These are phyloP conservation scores for Plasmodium cynomolgi DNA, from an alignment of 169 alveolate genomes.

Conservation along the genomic window DNA sequence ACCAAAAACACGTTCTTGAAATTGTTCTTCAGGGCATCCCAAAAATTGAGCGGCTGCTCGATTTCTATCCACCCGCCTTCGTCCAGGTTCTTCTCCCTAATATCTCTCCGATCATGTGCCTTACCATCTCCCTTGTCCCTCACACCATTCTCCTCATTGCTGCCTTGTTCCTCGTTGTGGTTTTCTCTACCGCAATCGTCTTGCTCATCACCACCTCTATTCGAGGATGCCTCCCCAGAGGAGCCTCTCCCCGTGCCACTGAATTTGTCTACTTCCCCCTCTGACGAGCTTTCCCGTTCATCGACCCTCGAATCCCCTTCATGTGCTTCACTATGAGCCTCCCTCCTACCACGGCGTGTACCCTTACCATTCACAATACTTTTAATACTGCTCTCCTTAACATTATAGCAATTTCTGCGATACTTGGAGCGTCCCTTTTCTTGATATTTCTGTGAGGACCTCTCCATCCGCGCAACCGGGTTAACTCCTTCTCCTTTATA, in stretches of 20 bases:
- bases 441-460: conserved; percentile 1
- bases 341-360: not conserved
- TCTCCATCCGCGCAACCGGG: not conserved
- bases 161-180: not conserved
- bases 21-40: conserved; percentile 71
- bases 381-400: not conserved
- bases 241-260: not conserved
- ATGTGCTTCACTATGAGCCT: not conserved
- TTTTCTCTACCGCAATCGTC: not conserved
- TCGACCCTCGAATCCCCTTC: not conserved
- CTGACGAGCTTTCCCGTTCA: not conserved
- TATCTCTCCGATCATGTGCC: not conserved
- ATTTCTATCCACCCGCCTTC: conserved; percentile 43
- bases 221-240: not conserved
- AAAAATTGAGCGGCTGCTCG: conserved; percentile 24
- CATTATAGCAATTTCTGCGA: conserved; percentile 11
- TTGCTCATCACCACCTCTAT: not conserved
- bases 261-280: not conserved
- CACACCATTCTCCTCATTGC: not conserved
- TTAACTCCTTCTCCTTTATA: not conserved
- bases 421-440: conserved; percentile 8
- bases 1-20: conserved; percentile 61
- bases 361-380: not conserved
- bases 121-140: not conserved
- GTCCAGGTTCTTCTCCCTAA: not conserved